Evolutionary conservation across 345 rosid genomes (phyloP).

Genomic region (Garcia nutans): DNA sequence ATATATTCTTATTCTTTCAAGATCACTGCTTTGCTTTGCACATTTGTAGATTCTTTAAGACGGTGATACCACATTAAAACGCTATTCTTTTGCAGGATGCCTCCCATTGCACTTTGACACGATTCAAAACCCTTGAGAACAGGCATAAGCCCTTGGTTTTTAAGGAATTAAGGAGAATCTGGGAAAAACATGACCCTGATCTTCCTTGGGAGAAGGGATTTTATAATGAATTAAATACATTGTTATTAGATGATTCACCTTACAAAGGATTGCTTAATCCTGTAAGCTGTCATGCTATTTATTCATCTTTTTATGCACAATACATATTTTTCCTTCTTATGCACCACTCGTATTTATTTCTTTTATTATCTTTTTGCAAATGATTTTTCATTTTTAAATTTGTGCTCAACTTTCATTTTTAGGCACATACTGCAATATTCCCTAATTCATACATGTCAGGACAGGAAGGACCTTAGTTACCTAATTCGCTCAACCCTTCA

Average conservation of each 20-base stretch:
- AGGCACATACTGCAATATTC: slow-evolving; percentile 74
- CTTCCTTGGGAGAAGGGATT: slow-evolving; percentile 67
- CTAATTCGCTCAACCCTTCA: no score
- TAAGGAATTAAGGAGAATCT: slow-evolving; percentile 68
- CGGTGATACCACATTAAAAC: neutral
- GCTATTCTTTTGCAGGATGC: slow-evolving; percentile 46
- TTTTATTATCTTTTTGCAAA: neutral
- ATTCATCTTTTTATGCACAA: neutral
- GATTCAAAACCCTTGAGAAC: slow-evolving; percentile 60
- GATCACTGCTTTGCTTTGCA: neutral
- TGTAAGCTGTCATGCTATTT: slow-evolving; percentile 43
- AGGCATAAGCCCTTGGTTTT: slow-evolving; percentile 64
- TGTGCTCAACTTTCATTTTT: slow-evolving; percentile 11
- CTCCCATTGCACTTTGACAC: slow-evolving; percentile 59
- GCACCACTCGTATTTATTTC: neutral
- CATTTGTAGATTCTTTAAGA: neutral
- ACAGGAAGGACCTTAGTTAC: slow-evolving; percentile 48
- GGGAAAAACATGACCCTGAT: slow-evolving; percentile 60
- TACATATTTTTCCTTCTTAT: neutral
- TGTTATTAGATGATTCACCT: slow-evolving; percentile 87
- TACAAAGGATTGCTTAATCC: slow-evolving; percentile 95
- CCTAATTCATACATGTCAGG: slow-evolving; percentile 60
- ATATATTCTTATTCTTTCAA: neutral
- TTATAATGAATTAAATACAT: slow-evolving; percentile 70
- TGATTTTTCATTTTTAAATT: neutral